Percentiles rank a stretch among this genome's conserved stretches.
Evolutionary conservation across 2,329 filamentous ascomycete species (phyloP).

Genomic region (Xylariaceae sp.): DNA sequence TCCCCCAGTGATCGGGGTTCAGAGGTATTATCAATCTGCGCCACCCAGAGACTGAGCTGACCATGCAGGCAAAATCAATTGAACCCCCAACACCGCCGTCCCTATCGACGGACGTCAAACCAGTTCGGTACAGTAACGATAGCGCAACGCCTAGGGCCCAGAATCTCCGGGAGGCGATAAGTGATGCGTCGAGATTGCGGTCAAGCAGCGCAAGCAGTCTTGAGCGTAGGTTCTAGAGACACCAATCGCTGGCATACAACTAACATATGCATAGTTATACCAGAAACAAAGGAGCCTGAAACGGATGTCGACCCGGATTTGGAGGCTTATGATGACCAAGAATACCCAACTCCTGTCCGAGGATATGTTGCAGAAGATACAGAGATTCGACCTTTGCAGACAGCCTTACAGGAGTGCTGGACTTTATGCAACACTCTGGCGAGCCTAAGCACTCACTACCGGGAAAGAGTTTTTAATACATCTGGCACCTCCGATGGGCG

Average conservation of each 20-base stretch:
- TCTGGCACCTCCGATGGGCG: slow-evolving; percentile 71
- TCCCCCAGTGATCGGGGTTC: slow-evolving; percentile 35
- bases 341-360: slow-evolving; percentile 41
- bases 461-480: slow-evolving; percentile 72
- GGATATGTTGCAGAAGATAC: slow-evolving; percentile 43
- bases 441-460: slow-evolving; percentile 77
- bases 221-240: slow-evolving; percentile 57
- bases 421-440: slow-evolving; percentile 88
- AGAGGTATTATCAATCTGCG: slow-evolving; percentile 33
- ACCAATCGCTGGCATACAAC: slow-evolving; percentile 4
- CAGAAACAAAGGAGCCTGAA: slow-evolving; percentile 45
- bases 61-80: slow-evolving; percentile 32
- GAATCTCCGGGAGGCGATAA: slow-evolving; percentile 68
- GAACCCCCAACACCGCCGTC: slow-evolving; percentile 61
- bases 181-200: slow-evolving; percentile 51
- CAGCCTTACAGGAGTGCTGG: slow-evolving; percentile 85
- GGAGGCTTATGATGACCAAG: slow-evolving; percentile 51
- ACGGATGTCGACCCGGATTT: slow-evolving; percentile 51
- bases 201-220: slow-evolving; percentile 70
- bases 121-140: slow-evolving; percentile 61
- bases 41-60: slow-evolving; percentile 12
- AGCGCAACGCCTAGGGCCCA: slow-evolving; percentile 77
- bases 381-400: slow-evolving; percentile 65
- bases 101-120: slow-evolving; percentile 70
- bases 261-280: slow-evolving; percentile 46